phyloP scores from a whole-genome alignment of 768 basidiomycete species.

The Udeniomyces megalosporus region DNA sequence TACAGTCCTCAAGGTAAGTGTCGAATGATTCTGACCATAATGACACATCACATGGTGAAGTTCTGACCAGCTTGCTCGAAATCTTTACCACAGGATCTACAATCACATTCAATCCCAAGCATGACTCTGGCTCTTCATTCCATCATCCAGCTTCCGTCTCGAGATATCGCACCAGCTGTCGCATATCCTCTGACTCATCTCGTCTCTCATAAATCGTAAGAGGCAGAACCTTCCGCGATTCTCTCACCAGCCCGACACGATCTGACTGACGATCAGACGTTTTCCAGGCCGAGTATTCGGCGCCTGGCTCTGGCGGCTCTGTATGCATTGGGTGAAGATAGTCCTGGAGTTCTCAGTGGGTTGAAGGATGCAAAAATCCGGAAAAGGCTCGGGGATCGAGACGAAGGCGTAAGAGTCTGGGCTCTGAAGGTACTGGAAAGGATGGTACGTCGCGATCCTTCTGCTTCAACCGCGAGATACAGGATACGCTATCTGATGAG shows the following conservation, averaged over 20 bases:
- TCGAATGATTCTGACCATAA: too few relatives aligned
- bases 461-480: background rate
- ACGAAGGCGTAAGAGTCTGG: background rate
- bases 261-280: background rate
- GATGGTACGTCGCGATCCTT: background rate
- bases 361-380: constrained; percentile 26
- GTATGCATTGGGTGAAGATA: constrained; percentile 37
- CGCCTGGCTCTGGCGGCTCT: constrained; percentile 48
- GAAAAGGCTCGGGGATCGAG: constrained; percentile 9
- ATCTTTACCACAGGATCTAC: constrained; percentile 45
- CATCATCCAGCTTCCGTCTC: constrained; percentile 44
- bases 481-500: background rate
- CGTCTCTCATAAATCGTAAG: constrained; percentile 61
- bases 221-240: constrained; percentile 29
- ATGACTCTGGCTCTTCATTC: constrained; percentile 59
- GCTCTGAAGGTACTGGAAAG: background rate
- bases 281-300: constrained; percentile 41
- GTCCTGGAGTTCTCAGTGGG: constrained; percentile 36
- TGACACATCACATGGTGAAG: background rate
- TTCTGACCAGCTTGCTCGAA: background rate
- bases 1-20: constrained; percentile 56
- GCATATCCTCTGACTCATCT: constrained; percentile 49
- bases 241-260: background rate
- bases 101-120: constrained; percentile 39
- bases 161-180: constrained; percentile 60